Percentiles rank a stretch among this genome's conserved stretches.
phyloP scores from a whole-genome alignment of 805 yeast species.

The Wickerhamomyces rabaulensis region DNA sequence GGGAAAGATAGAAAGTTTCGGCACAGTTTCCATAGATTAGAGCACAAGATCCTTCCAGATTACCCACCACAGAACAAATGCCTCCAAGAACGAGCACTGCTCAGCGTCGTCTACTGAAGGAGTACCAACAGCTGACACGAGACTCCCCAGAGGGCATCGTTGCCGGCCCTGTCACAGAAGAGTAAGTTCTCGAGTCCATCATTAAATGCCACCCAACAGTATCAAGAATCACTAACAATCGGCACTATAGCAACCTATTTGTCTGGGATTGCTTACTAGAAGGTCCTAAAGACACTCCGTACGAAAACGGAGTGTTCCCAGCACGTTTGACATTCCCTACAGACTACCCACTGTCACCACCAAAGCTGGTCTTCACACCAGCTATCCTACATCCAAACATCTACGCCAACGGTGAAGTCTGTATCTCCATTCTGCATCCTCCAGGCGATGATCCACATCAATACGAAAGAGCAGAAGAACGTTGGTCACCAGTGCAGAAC shows the following conservation, averaged over 20 bases:
- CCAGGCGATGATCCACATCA: slow-evolving; percentile 97
- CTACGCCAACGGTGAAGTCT: slow-evolving; percentile 91
- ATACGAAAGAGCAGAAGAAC: slow-evolving; percentile 91
- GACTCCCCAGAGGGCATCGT: slow-evolving; percentile 94
- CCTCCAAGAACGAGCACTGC: slow-evolving; percentile 51
- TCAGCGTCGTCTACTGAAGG: slow-evolving; percentile 80
- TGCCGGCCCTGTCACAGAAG: slow-evolving; percentile 84
- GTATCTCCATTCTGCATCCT: slow-evolving; percentile 90
- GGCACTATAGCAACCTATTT: slow-evolving; percentile 42
- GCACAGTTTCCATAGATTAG: too few relatives aligned
- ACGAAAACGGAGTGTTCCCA: slow-evolving; percentile 83
- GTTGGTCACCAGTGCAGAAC: slow-evolving; percentile 98
- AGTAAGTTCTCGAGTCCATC: slow-evolving; percentile 25
- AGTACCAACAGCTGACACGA: slow-evolving; percentile 75
- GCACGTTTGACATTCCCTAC: slow-evolving; percentile 67
- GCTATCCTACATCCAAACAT: slow-evolving; percentile 91
- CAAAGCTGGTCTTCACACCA: slow-evolving; percentile 68
- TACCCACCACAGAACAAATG: slow-evolving; percentile 9
- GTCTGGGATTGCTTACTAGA: slow-evolving; percentile 81
- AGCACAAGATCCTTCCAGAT: background rate
- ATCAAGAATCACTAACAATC: background rate
- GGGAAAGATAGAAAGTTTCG: background rate
- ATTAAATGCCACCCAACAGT: background rate
- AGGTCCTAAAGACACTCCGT: slow-evolving; percentile 81
- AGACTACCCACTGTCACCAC: slow-evolving; percentile 83